Conservation (phyloP, 2,329 filamentous ascomycete genomes). For the Fusarium bactridioides region DNA sequence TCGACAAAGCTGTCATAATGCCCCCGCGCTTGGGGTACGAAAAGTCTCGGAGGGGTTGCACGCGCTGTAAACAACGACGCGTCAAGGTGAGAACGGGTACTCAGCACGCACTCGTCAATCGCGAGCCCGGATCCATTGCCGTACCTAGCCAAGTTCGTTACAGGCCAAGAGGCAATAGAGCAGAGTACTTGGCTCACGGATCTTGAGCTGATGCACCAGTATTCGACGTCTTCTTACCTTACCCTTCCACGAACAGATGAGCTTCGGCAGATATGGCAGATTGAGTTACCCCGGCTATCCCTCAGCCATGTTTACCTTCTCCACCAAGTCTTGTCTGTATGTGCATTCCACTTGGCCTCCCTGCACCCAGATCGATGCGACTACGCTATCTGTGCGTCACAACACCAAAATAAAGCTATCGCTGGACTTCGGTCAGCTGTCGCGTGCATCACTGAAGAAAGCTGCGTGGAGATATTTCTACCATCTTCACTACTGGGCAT, state of each 20-base stretch:
- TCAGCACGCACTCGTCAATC: not conserved
- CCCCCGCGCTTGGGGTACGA: constrained; percentile 46
- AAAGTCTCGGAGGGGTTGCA: constrained; percentile 48
- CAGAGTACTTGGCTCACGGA: constrained; percentile 45
- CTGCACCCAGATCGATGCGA: constrained; percentile 38
- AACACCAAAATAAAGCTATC: constrained; percentile 46
- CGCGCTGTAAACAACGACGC: constrained; percentile 48
- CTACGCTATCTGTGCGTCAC: constrained; percentile 40
- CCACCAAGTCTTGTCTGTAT: constrained; percentile 45
- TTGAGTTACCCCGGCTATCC: constrained; percentile 39
- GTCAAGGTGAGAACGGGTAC: constrained; percentile 44
- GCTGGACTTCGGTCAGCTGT: constrained; percentile 42
- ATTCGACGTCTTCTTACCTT: constrained; percentile 41
- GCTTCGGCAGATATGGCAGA: constrained; percentile 44
- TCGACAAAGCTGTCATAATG: not conserved
- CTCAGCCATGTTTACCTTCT: constrained; percentile 42
- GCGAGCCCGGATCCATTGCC: constrained; percentile 26
- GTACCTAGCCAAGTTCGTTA: constrained; percentile 38
- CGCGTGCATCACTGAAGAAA: constrained; percentile 38
- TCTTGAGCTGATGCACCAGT: constrained; percentile 50
- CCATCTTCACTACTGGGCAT: constrained; percentile 45
- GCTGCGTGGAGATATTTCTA: constrained; percentile 46
- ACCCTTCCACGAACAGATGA: constrained; percentile 44
- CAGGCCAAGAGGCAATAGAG: constrained; percentile 17
- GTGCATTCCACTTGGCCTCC: constrained; percentile 43